Evolutionary conservation across 768 basidiomycete species (phyloP).

Genomic region (Pholiota conissans): DNA sequence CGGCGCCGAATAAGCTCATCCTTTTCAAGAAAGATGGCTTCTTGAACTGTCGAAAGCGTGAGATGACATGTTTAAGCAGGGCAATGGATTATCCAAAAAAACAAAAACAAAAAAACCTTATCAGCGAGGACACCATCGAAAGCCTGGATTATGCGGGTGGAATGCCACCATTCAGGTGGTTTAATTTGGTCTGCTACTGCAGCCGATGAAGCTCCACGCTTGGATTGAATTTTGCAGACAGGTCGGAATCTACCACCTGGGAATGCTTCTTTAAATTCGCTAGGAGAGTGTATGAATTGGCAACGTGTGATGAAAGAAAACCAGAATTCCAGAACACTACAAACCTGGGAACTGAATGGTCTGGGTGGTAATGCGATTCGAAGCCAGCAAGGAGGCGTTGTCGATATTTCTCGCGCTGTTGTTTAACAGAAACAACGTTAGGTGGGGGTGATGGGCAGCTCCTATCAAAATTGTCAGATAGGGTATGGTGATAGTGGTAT

Average conservation of each 20-base stretch:
- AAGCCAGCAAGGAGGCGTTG: conserved; percentile 76
- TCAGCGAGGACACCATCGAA: conserved; percentile 87
- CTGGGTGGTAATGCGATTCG: conserved; percentile 86
- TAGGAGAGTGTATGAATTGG: no score
- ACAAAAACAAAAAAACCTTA: conserved; percentile 46
- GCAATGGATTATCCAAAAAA: background rate
- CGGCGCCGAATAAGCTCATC: conserved; percentile 73
- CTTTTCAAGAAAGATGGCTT: conserved; percentile 88
- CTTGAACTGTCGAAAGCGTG: conserved; percentile 56
- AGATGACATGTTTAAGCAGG: background rate
- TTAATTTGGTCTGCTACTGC: conserved; percentile 89
- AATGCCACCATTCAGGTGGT: conserved; percentile 93
- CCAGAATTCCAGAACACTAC: conserved; percentile 1
- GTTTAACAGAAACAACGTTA: conserved; percentile 72
- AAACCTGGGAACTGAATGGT: conserved; percentile 77
- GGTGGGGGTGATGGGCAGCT: conserved; percentile 80
- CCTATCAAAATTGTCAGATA: conserved; percentile 31
- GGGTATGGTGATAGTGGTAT: background rate
- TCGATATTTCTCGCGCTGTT: conserved; percentile 79
- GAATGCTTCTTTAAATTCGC: conserved; percentile 94
- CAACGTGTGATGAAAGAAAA: background rate
- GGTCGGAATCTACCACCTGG: conserved; percentile 90
- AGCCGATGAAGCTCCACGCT: conserved; percentile 74
- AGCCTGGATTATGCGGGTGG: conserved; percentile 85
- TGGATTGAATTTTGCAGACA: conserved; percentile 87